Conservation (phyloP, 306 rosid genomes). For the Adenanthera pavonina region DNA sequence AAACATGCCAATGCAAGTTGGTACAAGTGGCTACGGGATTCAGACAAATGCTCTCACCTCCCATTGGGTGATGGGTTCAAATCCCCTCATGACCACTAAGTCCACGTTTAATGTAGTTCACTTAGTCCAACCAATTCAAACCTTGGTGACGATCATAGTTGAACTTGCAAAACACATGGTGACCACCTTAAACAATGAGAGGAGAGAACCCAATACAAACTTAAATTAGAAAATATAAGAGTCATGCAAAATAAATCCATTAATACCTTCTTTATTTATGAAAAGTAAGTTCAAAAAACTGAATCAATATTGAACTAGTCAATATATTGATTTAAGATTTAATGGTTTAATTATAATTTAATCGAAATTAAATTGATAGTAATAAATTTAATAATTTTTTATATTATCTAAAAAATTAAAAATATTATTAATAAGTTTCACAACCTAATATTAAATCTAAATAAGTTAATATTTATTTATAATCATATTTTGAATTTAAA, state of each 20-base stretch:
- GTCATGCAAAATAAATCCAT: background rate
- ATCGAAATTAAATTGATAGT: conserved; percentile 32
- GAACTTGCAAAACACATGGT: background rate
- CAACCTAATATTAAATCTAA: too few species aligned
- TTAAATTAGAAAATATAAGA: background rate
- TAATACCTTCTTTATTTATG: conserved; percentile 28
- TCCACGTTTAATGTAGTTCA: conserved; percentile 11
- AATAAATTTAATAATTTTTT: conserved; percentile 33
- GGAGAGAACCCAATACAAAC: background rate
- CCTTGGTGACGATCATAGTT: background rate
- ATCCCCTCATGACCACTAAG: too few species aligned
- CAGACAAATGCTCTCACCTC: too few species aligned
- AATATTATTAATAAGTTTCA: too few species aligned
- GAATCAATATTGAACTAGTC: conserved; percentile 28
- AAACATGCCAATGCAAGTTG: too few species aligned
- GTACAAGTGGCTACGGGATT: too few species aligned
- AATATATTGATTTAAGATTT: conserved; percentile 36
- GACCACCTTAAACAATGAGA: conserved; percentile 26
- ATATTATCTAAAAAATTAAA: background rate
- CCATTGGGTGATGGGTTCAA: too few species aligned
- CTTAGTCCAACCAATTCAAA: conserved; percentile 6
- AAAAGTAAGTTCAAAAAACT: conserved; percentile 43
- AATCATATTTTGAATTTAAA: too few species aligned
- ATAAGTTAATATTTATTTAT: too few species aligned
- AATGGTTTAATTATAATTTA: conserved; percentile 45